phyloP scores from a whole-genome alignment of 2,329 filamentous ascomycete genomes.

The Alternaria sp. region DNA sequence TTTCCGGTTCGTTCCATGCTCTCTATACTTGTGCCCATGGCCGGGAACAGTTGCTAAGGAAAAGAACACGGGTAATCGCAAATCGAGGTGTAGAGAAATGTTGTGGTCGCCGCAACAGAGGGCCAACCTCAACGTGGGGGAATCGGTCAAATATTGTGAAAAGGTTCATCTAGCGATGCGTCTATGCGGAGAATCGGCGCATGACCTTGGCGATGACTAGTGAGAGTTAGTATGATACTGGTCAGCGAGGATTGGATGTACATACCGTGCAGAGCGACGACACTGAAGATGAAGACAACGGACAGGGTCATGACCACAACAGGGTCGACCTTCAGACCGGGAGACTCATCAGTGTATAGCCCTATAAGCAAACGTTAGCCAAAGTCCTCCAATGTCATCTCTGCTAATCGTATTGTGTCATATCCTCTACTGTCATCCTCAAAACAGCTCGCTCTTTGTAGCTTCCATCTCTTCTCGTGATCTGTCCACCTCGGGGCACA shows the following conservation, averaged over 20 bases:
- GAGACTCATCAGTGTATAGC: conserved; percentile 98
- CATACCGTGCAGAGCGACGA: conserved; percentile 96
- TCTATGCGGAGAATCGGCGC: conserved; percentile 76
- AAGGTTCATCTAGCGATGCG: background rate
- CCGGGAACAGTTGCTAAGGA: conserved; percentile 15
- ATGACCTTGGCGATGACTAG: conserved; percentile 95
- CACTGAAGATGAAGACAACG: conserved; percentile 98
- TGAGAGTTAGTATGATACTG: conserved; percentile 25
- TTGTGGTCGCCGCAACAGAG: conserved; percentile 32
- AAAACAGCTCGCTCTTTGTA: background rate
- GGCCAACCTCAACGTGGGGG: conserved; percentile 23
- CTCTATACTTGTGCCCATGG: conserved; percentile 24
- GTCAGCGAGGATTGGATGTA: background rate
- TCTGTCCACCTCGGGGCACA: conserved; percentile 33
- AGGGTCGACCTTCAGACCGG: conserved; percentile 95
- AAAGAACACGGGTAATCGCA: conserved; percentile 14
- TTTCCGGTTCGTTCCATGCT: conserved; percentile 26
- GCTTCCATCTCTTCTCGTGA: background rate
- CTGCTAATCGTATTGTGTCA: background rate
- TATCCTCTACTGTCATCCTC: background rate
- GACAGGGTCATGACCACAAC: conserved; percentile 96
- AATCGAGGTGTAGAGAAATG: conserved; percentile 8
- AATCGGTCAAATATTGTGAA: conserved; percentile 19
- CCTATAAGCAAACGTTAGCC: conserved; percentile 59
- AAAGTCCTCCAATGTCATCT: background rate